Percentiles rank a stretch among this genome's conserved stretches.
Evolutionary conservation across 768 basidiomycete species (phyloP).

Genomic region (Psilocybe cubensis): DNA sequence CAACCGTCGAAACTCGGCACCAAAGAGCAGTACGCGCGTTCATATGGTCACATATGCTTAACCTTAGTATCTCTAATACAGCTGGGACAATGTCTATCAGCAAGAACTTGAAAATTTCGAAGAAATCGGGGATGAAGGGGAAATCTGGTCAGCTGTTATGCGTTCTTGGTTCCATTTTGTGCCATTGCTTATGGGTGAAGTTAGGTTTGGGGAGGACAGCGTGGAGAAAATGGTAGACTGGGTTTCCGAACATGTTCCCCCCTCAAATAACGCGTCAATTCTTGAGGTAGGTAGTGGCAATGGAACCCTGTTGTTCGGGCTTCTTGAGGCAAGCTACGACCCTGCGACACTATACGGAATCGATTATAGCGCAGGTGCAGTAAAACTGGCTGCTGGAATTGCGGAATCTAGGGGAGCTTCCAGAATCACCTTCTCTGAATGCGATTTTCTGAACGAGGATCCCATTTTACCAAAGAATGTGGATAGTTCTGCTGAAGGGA

Average conservation of each 20-base stretch:
- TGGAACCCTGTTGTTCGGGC: conserved; percentile 73
- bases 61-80: conserved; percentile 26
- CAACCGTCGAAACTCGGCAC: conserved; percentile 78
- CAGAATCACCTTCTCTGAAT: conserved; percentile 56
- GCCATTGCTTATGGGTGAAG: not conserved
- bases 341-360: conserved; percentile 58
- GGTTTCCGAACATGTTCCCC: conserved; percentile 58
- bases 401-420: conserved; percentile 45
- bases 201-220: conserved; percentile 76
- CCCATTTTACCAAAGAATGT: conserved; percentile 38
- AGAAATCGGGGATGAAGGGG: conserved; percentile 83
- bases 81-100: conserved; percentile 81
- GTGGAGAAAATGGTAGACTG: conserved; percentile 83
- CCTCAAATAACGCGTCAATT: conserved; percentile 48
- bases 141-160: conserved; percentile 69
- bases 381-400: conserved; percentile 63
- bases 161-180: conserved; percentile 1
- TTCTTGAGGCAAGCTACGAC: conserved; percentile 69
- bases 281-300: conserved; percentile 86
- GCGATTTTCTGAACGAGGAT: conserved; percentile 67
- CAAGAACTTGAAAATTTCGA: conserved; percentile 72
- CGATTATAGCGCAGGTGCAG: conserved; percentile 78
- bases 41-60: not conserved
- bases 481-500: conserved; percentile 17
- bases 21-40: conserved; percentile 67